Base-by-base conservation (phyloP, 1,284 basidiomycete genomes). In the Sporisorium iseilematis-ciliati region DNA sequence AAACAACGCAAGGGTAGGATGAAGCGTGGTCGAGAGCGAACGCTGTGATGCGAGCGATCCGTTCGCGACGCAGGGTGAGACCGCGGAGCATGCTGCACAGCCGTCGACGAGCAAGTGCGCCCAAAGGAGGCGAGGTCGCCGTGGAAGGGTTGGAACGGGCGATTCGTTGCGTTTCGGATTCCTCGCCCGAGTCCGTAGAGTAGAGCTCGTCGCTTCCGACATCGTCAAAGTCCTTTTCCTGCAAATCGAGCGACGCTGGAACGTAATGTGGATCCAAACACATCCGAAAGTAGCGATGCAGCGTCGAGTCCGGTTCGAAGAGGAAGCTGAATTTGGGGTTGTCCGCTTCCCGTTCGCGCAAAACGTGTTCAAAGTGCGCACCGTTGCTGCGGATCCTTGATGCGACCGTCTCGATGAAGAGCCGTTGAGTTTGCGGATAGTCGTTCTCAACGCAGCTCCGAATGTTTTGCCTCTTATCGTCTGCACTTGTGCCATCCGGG, bases 1-100 rank as follows among this genome's bases (percentile, higher is more conserved):
- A 57, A 26, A 75, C 73, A 25, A 85, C 62, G 94, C 40, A 91
- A 88, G 51, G 93, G 35, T 74, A 64, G 41, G 33, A 1, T 18
- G 97, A 93, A 1, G 96, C 95, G 80, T 96, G 93, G 83, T 95
- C 93, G 51, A 99, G 88, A 63, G 94, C 94, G 83, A 98, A 98
- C 14, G 92, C 90, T 94, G 98, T 99, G 67, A 92, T 93, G 21
- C 94, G 89, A 21, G 94, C 97, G 42, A 99, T 91, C 83, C 96
- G 93, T 10, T 93, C 94, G 59, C 95, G 88, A 76, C 92, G 92
- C 3, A 94, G 93, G 14, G 91, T 92, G 78, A 99, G 87, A 6
- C 90, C 90, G 20, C 96, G 90, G 31, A 99, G 88, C 91, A 98
- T 94, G 0, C 91, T 90, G 85, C 94, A 92, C 77, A 99, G 94